Percentiles rank a stretch among this genome's conserved stretches.
These are phyloP conservation scores for Ophiostoma triangulosporum DNA, from an alignment of 2,329 filamentous ascomycete species.

Conservation along the genomic window DNA sequence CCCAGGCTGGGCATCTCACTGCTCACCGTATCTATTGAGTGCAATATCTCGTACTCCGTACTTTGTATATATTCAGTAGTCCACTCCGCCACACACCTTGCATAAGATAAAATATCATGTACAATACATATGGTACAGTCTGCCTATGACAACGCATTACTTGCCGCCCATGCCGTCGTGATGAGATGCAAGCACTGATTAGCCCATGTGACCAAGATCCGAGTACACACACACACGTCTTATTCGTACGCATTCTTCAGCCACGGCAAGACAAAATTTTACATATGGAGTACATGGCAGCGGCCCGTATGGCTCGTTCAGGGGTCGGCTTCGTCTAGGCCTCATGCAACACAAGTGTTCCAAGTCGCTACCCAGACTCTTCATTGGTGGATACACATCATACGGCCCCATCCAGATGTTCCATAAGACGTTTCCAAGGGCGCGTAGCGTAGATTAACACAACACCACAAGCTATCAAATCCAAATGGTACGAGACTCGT, in stretches of 20 bases:
- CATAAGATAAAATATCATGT: not conserved
- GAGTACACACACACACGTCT: not conserved
- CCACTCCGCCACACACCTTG: no score
- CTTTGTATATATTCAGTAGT: no score
- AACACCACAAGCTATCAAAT: not conserved
- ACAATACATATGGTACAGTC: not conserved
- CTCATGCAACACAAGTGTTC: conserved; percentile 24
- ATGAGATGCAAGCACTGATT: not conserved
- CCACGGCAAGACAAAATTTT: no score
- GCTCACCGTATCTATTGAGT: no score
- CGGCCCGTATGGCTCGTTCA: not conserved
- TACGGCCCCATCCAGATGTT: conserved; percentile 13
- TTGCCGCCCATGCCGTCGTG: not conserved
- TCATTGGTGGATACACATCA: conserved; percentile 26
- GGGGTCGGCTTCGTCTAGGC: conserved; percentile 13
- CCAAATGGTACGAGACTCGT: no score
- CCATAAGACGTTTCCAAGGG: conserved; percentile 26
- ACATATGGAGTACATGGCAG: no score
- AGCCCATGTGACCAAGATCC: not conserved
- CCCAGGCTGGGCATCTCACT: no score
- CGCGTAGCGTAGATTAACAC: conserved; percentile 21
- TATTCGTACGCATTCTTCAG: not conserved
- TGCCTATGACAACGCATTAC: not conserved
- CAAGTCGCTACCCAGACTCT: conserved; percentile 14
- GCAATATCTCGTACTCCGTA: no score